Base-by-base conservation (phyloP, 495 filamentous ascomycete species). In the Staphylotrichum tortipilum region DNA sequence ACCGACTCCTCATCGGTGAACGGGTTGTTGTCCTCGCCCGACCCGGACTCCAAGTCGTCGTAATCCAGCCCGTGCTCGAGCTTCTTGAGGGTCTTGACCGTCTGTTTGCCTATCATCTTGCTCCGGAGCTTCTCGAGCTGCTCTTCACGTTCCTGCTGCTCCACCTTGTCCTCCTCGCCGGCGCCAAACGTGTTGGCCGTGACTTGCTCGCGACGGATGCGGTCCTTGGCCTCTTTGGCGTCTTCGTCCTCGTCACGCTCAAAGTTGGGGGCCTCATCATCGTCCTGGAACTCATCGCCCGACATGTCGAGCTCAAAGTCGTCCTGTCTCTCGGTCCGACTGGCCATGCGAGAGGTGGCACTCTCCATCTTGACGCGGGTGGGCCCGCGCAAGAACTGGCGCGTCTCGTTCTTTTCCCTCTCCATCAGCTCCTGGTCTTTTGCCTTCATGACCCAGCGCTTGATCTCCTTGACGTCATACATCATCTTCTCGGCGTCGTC, bases 401-500 rank as follows among this genome's bases (percentile, higher is more conserved):
- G 75, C 57, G 71, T 75, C 53, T 76, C 68, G 43, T 72, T 58
- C 23, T 72, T 62, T 22, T 67, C 75, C 37, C 76, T 69, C 53
- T 82, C 69, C 28, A 76, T 65, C 48, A 75, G 69, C 56, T 74
- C 73, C 39, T 76, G 72, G 52, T 82, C 71, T 29, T 74, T 68
- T 22, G 75, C 72, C 31, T 81, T 76, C 79, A 90, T 86, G 52
- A 89, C 80, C 86, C 88, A 95, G 46, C 84, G 74, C 29, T 69
- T 68, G 29, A 66, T 55, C 11, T 54, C 56, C 59, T 66, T 64
- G 38, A 56, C 58, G 43, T 63, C 50, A 23, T 78, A 76, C 83
- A 91, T 86, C 30, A 79, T 73, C 44, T 79, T 83, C 63, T 96
- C 90, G 0, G 87, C 89, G 55, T 94, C 88, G 49, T 95, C 90